Percentiles rank a stretch among this genome's conserved stretches.
These are phyloP conservation scores for Ustilago shanxiensis DNA, from an alignment of 1,284 basidiomycete species.

Conservation along the genomic window DNA sequence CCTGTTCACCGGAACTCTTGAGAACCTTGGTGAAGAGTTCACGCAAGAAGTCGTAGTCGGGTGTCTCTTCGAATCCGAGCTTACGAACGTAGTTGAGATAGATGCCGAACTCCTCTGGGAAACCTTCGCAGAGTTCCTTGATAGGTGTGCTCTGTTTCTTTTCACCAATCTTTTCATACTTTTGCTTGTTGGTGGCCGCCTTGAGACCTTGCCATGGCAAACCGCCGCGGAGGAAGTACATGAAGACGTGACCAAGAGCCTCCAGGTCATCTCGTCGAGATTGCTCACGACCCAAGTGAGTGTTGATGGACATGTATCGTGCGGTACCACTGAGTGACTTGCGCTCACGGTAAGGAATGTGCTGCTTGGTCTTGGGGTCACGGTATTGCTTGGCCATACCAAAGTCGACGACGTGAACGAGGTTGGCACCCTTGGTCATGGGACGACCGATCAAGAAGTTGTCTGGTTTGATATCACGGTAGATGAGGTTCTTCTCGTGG, in stretches of 20 bases:
- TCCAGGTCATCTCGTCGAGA: constrained; percentile 93
- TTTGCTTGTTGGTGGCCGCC: constrained; percentile 96
- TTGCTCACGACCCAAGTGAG: constrained; percentile 93
- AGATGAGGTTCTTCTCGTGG: constrained; percentile 96
- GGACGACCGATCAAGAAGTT: constrained; percentile 94
- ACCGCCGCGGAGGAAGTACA: constrained; percentile 93
- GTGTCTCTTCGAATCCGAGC: constrained; percentile 91
- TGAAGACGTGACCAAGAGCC: constrained; percentile 94
- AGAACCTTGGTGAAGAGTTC: constrained; percentile 91
- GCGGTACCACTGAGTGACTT: constrained; percentile 91
- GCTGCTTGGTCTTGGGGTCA: constrained; percentile 95
- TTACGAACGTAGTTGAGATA: constrained; percentile 90
- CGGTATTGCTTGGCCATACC: constrained; percentile 99
- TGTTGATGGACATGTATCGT: constrained; percentile 97
- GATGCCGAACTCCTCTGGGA: constrained; percentile 91
- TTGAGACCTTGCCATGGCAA: constrained; percentile 97
- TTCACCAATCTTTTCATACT: constrained; percentile 98
- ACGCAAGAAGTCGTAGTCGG: constrained; percentile 94
- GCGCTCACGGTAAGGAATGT: constrained; percentile 94
- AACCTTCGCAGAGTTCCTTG: constrained; percentile 91
- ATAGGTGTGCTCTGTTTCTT: constrained; percentile 98
- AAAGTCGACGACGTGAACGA: constrained; percentile 90
- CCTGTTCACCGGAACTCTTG: constrained; percentile 86
- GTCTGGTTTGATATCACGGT: constrained; percentile 97
- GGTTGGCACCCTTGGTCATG: constrained; percentile 85